A percentile compares a stretch with the other conserved stretches of the same genome.
These are phyloP conservation scores for Rheum nobile DNA, from an alignment of 148 eudicot species.

Conservation along the genomic window DNA sequence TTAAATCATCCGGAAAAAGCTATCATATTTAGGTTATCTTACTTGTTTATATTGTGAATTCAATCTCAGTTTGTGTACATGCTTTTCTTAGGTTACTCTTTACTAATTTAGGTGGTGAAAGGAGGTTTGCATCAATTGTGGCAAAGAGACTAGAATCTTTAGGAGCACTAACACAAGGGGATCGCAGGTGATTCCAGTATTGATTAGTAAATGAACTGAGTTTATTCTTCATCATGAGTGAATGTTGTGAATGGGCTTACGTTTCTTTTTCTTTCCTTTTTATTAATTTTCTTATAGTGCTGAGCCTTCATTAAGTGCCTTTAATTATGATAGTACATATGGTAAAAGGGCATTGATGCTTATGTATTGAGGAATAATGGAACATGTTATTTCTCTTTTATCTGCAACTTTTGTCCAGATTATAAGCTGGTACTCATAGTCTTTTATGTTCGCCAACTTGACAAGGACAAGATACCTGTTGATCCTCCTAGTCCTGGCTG, in stretches of 20 bases:
- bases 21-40: neutral
- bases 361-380: constrained; percentile 78
- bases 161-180: constrained; percentile 97
- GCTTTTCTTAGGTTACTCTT: constrained; percentile 62
- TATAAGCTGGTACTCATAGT: neutral
- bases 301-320: constrained; percentile 77
- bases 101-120: constrained; percentile 93
- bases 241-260: neutral
- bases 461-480: constrained; percentile 69
- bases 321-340: constrained; percentile 81
- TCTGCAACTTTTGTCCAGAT: neutral
- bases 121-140: constrained; percentile 95
- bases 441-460: neutral
- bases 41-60: neutral
- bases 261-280: constrained; percentile 5
- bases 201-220: neutral
- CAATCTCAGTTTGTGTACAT: neutral
- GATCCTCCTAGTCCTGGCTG: constrained; percentile 93
- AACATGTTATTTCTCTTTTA: constrained; percentile 37
- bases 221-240: constrained; percentile 7
- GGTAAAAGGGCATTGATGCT: constrained; percentile 74
- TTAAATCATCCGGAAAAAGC: neutral
- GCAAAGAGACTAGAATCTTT: constrained; percentile 95
- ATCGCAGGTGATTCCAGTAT: constrained; percentile 51
- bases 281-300: constrained; percentile 42